Evolutionary conservation across 2,329 filamentous ascomycete genomes (phyloP).

Genomic region (Fusarium virguliforme): DNA sequence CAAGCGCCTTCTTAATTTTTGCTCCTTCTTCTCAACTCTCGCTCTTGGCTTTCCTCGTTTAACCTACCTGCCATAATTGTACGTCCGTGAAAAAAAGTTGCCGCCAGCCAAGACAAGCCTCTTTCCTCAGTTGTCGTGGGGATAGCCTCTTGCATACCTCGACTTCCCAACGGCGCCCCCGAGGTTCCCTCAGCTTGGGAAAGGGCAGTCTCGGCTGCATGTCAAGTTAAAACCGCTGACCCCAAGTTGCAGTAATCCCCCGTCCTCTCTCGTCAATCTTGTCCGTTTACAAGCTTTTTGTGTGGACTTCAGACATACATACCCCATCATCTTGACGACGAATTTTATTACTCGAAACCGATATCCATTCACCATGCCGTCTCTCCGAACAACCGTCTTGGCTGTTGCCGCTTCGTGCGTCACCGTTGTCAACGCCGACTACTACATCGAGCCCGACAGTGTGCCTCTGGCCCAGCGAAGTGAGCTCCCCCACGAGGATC

Average conservation of each 20-base stretch:
- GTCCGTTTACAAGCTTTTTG: slow-evolving; percentile 29
- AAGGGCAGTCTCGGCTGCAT: slow-evolving; percentile 16
- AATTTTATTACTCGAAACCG: slow-evolving; percentile 13
- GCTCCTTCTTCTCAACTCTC: slow-evolving; percentile 17
- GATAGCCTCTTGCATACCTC: slow-evolving; percentile 37
- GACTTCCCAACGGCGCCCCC: slow-evolving; percentile 21
- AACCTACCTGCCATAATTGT: slow-evolving; percentile 29
- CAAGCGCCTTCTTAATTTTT: slow-evolving; percentile 9
- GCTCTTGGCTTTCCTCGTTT: slow-evolving; percentile 12
- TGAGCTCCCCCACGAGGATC: slow-evolving; percentile 55
- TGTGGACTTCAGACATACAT: slow-evolving; percentile 28
- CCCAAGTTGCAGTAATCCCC: slow-evolving; percentile 19
- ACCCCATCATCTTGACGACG: slow-evolving; percentile 25
- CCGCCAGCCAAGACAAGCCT: slow-evolving; percentile 2
- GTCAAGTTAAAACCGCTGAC: slow-evolving; percentile 36
- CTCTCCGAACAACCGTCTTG: slow-evolving; percentile 68
- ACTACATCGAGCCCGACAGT: slow-evolving; percentile 73
- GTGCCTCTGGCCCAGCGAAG: slow-evolving; percentile 69
- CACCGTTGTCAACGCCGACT: slow-evolving; percentile 69
- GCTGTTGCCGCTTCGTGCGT: slow-evolving; percentile 69
- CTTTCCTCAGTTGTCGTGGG: slow-evolving; percentile 34
- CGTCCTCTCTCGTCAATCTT: slow-evolving; percentile 28
- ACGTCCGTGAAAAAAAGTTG: slow-evolving; percentile 17
- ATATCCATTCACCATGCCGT: slow-evolving; percentile 65
- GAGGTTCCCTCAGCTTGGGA: slow-evolving; percentile 16